Evolutionary conservation across 2,329 filamentous ascomycete genomes (phyloP), one percentile per base, ranked within the genome.

Genomic region (Fusarium sp.): DNA sequence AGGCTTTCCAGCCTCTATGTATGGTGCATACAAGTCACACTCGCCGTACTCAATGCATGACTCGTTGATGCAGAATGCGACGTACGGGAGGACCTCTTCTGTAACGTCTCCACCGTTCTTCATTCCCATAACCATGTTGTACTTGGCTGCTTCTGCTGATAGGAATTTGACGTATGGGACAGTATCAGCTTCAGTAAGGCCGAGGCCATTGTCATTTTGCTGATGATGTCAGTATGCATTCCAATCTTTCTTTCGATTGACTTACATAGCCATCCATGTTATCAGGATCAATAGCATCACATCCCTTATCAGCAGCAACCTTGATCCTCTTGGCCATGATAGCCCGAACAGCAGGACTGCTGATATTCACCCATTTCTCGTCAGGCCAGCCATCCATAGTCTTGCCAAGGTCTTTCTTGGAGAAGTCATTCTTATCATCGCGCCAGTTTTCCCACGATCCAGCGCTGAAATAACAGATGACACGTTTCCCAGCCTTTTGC

Each of bases 381-480:
- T 86, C 87, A 0, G 83, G 82, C 91, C 91, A 93, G 6, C 86
- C 90, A 13, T 87, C 82, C 12, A 93, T 79, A 3, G 79, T 77
- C 3, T 83, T 83, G 13, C 90, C 91, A n/a, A 89, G 77, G 67
- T 92, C 90, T 0, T 79, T 77, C 1, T 81, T 64, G 2, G 80
- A 73, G 72, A 92, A 92, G 1, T 85, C 70, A n/a, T 72, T 72
- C 13, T 83, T 81, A 72, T 93, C 91, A 1, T 83, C 78, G 2
- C 91, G 84, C 81, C 85, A 87, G 37, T 87, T 77, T 77, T 93
- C 91, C 70, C 85, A 92, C 1, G 87, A 90, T 0, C 91, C 91
- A 0, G 89, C 90, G 42, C 88, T 91, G 79, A 93, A 93, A 79
- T 94, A 93, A 81, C 91, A 93, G 56, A 93, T 89, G 44, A 92